Conservation (phyloP, 371 early-diverging fungal species). For the Mucor sp. region DNA sequence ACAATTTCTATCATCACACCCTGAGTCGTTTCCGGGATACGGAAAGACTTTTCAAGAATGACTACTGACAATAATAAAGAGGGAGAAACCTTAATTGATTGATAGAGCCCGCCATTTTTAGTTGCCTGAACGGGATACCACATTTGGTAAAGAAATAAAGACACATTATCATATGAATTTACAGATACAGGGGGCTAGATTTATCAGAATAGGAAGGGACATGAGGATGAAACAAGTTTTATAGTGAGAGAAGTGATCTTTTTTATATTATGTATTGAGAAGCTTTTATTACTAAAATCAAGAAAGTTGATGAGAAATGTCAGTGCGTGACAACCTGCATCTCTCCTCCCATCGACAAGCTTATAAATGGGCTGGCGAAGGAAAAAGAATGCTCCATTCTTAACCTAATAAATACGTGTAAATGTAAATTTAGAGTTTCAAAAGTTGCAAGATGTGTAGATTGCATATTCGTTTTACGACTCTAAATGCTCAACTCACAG, state of each 20-base stretch:
- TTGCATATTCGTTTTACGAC: neutral
- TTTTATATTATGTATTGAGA: neutral
- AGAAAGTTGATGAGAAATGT: conserved; percentile 5
- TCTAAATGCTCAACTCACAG: neutral
- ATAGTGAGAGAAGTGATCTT: neutral
- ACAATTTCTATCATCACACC: neutral
- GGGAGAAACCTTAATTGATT: neutral
- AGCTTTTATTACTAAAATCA: neutral
- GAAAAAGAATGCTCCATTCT: neutral
- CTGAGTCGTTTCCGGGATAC: conserved; percentile 21
- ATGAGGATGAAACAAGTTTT: conserved; percentile 7
- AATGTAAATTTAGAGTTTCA: neutral
- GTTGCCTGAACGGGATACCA: neutral
- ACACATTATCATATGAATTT: conserved; percentile 5
- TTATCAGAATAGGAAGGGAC: neutral
- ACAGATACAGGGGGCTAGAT: neutral
- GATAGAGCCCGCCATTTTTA: conserved; percentile 2
- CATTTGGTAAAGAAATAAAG: neutral
- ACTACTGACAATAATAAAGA: conserved; percentile 9
- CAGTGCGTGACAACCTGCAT: conserved; percentile 8
- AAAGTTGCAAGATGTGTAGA: neutral
- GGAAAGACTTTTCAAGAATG: conserved; percentile 17
- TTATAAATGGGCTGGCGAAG: neutral
- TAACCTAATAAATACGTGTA: neutral
- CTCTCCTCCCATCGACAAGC: neutral